Percentiles rank a stretch among this genome's conserved stretches.
Conservation (phyloP, 139 green algal genomes). For the Medakamo hakoo region DNA sequence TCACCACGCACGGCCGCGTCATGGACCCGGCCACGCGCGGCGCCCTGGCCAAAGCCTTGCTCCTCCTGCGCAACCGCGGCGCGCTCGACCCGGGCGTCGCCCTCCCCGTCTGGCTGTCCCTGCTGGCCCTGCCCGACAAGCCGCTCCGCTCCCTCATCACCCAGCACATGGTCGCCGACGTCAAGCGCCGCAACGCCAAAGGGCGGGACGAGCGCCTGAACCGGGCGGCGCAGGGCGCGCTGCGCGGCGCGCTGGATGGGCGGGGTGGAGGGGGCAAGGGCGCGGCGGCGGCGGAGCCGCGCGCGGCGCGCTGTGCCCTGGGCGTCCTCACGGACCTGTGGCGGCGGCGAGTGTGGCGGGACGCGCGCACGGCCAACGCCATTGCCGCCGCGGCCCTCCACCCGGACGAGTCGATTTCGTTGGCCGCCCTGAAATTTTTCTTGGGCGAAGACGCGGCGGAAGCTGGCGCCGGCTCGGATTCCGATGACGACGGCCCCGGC, state of each 20-base stretch:
- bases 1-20: constrained; percentile 58
- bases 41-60: constrained; percentile 66
- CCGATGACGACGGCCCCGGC: constrained; percentile 32
- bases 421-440: constrained; percentile 95
- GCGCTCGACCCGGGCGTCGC: constrained; percentile 44
- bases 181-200: constrained; percentile 71
- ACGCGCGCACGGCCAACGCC: constrained; percentile 85
- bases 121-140: constrained; percentile 91
- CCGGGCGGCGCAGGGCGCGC: constrained; percentile 66
- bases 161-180: constrained; percentile 81
- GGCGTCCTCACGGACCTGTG: constrained; percentile 87
- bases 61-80: constrained; percentile 73
- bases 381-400: constrained; percentile 63
- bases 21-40: constrained; percentile 55
- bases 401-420: constrained; percentile 49
- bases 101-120: constrained; percentile 84
- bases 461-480: constrained; percentile 19
- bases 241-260: constrained; percentile 26
- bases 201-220: constrained; percentile 72
- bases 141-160: constrained; percentile 65
- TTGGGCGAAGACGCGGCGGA: constrained; percentile 60
- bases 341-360: constrained; percentile 83
- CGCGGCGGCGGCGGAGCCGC: constrained; percentile 64
- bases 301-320: constrained; percentile 72
- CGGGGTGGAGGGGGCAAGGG: constrained; percentile 39